phyloP scores from a whole-genome alignment of 169 alveolate species.

The Cryptosporidium sp. region DNA sequence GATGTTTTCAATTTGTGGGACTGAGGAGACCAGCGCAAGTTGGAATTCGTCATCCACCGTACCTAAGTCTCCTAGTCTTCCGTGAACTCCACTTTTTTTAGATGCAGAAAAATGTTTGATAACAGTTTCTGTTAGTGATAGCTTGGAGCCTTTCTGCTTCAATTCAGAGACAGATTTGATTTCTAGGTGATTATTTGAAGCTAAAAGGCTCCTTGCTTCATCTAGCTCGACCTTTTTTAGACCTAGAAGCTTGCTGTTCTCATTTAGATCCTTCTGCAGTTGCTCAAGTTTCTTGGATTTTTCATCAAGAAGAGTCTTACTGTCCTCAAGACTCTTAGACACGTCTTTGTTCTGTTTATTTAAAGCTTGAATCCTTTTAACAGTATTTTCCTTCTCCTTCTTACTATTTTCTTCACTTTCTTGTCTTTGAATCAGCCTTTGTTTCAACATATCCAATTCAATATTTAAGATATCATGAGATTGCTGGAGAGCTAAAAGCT shows the following conservation, averaged over 20 bases:
- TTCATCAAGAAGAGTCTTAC: conserved; percentile 81
- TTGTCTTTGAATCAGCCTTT: conserved; percentile 77
- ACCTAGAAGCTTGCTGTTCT: background rate
- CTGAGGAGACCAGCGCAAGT: conserved; percentile 89
- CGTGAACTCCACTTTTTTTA: conserved; percentile 86
- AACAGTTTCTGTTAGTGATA: conserved; percentile 19
- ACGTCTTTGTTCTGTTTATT: conserved; percentile 81
- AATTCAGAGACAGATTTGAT: conserved; percentile 16
- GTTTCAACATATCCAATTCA: conserved; percentile 76
- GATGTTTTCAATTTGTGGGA: conserved; percentile 87
- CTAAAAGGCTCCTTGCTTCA: conserved; percentile 55
- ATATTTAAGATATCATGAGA: conserved; percentile 54
- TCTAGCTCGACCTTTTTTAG: conserved; percentile 51
- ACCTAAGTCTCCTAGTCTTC: conserved; percentile 94
- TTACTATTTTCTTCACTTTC: conserved; percentile 79
- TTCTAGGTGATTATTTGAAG: background rate
- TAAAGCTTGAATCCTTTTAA: conserved; percentile 78
- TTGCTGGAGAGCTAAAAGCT: conserved; percentile 15
- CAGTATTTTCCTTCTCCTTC: conserved; percentile 73
- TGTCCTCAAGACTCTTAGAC: conserved; percentile 79
- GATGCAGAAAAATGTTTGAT: conserved; percentile 10
- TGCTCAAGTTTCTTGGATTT: conserved; percentile 78
- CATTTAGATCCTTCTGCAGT: conserved; percentile 69
- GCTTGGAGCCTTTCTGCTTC: background rate
- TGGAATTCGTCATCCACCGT: conserved; percentile 89